Evolutionary conservation across 371 early-diverging fungal species (phyloP).

Genomic region (Entomophthora muscae): DNA sequence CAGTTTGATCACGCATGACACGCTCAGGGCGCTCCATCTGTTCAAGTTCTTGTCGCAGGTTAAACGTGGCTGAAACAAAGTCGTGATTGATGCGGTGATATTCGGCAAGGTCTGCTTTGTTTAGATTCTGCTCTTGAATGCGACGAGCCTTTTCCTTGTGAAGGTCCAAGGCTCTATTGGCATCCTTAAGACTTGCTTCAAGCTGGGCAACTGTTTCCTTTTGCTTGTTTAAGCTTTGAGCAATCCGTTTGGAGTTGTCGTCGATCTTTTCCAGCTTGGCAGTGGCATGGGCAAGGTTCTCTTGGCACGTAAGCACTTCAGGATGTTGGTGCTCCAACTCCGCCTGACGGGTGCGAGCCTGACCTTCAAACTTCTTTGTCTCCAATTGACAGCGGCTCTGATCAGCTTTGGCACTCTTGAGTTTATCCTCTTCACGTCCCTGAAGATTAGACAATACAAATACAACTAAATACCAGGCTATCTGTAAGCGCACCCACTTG

Average conservation of each 20-base stretch:
- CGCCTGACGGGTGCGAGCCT: slow-evolving; percentile 41
- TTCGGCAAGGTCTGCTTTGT: slow-evolving; percentile 22
- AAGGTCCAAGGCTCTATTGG: slow-evolving; percentile 16
- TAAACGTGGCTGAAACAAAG: slow-evolving; percentile 30
- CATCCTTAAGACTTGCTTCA: slow-evolving; percentile 21
- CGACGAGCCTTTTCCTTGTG: slow-evolving; percentile 5
- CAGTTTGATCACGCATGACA: slow-evolving; percentile 22
- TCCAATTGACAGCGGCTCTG: slow-evolving; percentile 61
- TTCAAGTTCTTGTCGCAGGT: slow-evolving; percentile 44
- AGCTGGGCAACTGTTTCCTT: slow-evolving; percentile 19
- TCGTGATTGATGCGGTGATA: slow-evolving; percentile 22
- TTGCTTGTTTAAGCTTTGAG: slow-evolving; percentile 36
- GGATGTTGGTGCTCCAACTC: slow-evolving; percentile 38
- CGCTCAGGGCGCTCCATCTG: slow-evolving; percentile 45
- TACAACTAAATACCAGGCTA: slow-evolving; percentile 18
- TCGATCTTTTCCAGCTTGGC: slow-evolving; percentile 44
- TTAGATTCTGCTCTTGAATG: slow-evolving; percentile 12
- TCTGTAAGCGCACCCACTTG: slow-evolving; percentile 14
- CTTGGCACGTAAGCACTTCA: slow-evolving; percentile 40
- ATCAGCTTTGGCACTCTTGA: slow-evolving; percentile 42
- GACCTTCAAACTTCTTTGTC: slow-evolving; percentile 42
- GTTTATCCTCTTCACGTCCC: slow-evolving; percentile 25
- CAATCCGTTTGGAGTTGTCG: slow-evolving; percentile 27
- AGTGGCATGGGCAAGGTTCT: slow-evolving; percentile 43
- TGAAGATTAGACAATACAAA: slow-evolving; percentile 7